Evolutionary conservation across 1,139 yeast species (phyloP).

Genomic region (Blastobotrys niveus): DNA sequence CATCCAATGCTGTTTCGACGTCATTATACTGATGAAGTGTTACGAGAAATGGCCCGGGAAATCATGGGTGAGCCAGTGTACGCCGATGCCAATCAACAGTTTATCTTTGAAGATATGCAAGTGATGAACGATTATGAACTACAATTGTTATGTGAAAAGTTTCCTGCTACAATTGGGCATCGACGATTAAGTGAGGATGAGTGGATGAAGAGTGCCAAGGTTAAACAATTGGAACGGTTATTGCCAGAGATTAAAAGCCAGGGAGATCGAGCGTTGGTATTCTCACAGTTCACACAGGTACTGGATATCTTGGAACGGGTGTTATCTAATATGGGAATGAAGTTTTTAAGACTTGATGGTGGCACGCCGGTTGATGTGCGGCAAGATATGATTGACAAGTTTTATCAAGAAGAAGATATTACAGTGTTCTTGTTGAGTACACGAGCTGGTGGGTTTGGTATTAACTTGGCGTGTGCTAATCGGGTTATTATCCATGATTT

Average conservation of each 20-base stretch:
- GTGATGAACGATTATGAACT: conserved; percentile 94
- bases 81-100: conserved; percentile 63
- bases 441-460: conserved; percentile 98
- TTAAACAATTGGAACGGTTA: conserved; percentile 50
- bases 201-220: conserved; percentile 76
- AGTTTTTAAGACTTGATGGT: conserved; percentile 88
- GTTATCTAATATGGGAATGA: conserved; percentile 56
- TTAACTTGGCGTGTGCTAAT: conserved; percentile 92
- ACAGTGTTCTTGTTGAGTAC: conserved; percentile 87
- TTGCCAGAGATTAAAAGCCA: conserved; percentile 54
- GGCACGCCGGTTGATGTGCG: conserved; percentile 86
- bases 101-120: conserved; percentile 86
- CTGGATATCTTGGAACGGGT: conserved; percentile 81
- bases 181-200: conserved; percentile 48
- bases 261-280: conserved; percentile 71
- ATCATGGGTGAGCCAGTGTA: conserved; percentile 81
- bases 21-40: conserved; percentile 47
- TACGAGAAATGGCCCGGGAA: conserved; percentile 63
- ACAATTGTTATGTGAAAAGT: conserved; percentile 64
- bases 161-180: conserved; percentile 56
- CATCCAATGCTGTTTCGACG: conserved; percentile 91
- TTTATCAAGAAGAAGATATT: conserved; percentile 73
- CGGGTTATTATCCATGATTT: conserved; percentile 87
- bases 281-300: conserved; percentile 89
- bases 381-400: conserved; percentile 85